Evolutionary conservation across 202 grass and related monocot genomes (phyloP).

Genomic region (Sporobolus alterniflorus): DNA sequence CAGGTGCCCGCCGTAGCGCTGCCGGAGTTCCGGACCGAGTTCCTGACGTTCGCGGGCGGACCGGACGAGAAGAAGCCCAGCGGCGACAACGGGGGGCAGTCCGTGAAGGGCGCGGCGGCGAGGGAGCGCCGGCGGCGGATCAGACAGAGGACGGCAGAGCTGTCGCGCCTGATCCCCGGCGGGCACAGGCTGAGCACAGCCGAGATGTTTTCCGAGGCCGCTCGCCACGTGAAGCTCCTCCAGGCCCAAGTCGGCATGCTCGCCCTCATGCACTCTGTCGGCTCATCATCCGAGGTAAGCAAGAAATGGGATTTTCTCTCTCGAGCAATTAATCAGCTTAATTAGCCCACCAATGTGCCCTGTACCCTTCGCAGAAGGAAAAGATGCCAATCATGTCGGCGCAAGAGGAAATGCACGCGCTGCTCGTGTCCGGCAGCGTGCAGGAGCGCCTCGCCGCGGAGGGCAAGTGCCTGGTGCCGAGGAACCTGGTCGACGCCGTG

Average conservation of each 20-base stretch:
- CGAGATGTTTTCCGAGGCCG: conserved; percentile 61
- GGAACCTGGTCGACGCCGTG: conserved; percentile 39
- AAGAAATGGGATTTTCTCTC: not conserved
- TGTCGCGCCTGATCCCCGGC: conserved; percentile 65
- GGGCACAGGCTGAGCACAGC: conserved; percentile 64
- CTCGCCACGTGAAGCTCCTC: conserved; percentile 60
- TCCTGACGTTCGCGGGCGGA: not conserved
- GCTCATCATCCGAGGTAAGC: conserved; percentile 33
- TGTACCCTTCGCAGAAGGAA: conserved; percentile 26
- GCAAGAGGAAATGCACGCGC: conserved; percentile 34
- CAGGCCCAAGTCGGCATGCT: conserved; percentile 71
- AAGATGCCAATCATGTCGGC: conserved; percentile 22
- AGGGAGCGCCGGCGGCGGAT: conserved; percentile 68
- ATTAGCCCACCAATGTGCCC: not conserved
- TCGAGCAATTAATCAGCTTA: not conserved
- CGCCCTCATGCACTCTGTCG: conserved; percentile 37
- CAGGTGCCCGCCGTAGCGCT: not conserved
- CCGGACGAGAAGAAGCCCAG: not conserved
- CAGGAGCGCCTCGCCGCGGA: conserved; percentile 56
- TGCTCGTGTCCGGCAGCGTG: conserved; percentile 36
- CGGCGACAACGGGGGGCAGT: not conserved
- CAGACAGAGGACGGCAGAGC: conserved; percentile 69
- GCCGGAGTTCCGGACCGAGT: not conserved
- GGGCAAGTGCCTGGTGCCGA: conserved; percentile 69
- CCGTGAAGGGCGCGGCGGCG: conserved; percentile 49